These are phyloP conservation scores for Zelonia costaricensis DNA, from an alignment of 208 protist species.

Conservation along the genomic window DNA sequence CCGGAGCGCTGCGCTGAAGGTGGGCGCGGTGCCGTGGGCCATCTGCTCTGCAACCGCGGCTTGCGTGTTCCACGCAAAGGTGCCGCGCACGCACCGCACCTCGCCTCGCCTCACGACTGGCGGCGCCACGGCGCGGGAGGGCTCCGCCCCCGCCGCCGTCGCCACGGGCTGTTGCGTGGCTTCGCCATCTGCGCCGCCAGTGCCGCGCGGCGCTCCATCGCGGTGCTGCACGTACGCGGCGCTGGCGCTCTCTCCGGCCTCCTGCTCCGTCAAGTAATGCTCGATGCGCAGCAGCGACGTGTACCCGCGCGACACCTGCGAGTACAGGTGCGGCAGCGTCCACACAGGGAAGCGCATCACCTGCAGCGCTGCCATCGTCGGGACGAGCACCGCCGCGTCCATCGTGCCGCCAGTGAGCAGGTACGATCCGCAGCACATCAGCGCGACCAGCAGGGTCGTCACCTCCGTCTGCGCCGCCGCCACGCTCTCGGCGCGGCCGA, in stretches of 20 bases:
- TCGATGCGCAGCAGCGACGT: slow-evolving; percentile 65
- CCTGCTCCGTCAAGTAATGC: slow-evolving; percentile 39
- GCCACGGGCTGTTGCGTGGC: background rate
- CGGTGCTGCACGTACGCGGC: slow-evolving; percentile 13
- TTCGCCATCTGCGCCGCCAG: background rate
- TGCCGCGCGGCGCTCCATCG: background rate
- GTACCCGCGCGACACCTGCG: slow-evolving; percentile 56
- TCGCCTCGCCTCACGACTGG: slow-evolving; percentile 21
- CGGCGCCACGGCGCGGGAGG: background rate
- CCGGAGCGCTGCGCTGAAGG: background rate
- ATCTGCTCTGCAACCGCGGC: slow-evolving; percentile 6
- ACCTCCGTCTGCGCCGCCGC: slow-evolving; percentile 57
- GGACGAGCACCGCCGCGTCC: slow-evolving; percentile 67
- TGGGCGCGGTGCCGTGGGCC: slow-evolving; percentile 1
- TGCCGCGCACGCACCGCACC: slow-evolving; percentile 24
- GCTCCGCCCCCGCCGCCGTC: too few relatives aligned
- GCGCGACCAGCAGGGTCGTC: slow-evolving; percentile 58
- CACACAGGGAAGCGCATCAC: slow-evolving; percentile 72
- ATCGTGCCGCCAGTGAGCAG: slow-evolving; percentile 55
- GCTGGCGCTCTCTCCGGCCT: slow-evolving; percentile 23
- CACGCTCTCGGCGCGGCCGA: slow-evolving; percentile 43
- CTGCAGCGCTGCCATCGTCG: slow-evolving; percentile 71
- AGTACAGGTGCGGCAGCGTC: slow-evolving; percentile 64
- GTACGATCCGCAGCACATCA: slow-evolving; percentile 64
- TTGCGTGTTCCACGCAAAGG: slow-evolving; percentile 31